A percentile compares a stretch with the other conserved stretches of the same genome.
These are phyloP conservation scores for Debaryomyces subglobosus DNA, from an alignment of 1,139 yeast genomes.

Conservation along the genomic window DNA sequence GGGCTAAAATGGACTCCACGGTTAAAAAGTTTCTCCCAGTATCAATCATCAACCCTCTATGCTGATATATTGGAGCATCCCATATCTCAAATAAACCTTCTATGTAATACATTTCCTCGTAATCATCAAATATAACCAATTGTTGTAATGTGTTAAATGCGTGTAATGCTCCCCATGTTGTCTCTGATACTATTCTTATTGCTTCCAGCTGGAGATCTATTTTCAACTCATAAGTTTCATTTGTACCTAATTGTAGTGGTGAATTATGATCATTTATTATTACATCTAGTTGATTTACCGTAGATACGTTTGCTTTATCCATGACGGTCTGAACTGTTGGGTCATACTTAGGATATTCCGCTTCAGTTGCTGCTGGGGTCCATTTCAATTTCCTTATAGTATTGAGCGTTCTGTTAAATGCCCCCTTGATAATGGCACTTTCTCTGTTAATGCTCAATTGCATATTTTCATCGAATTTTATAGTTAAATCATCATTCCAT, in stretches of 20 bases:
- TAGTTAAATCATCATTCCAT: background rate
- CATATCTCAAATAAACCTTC: conserved; percentile 39
- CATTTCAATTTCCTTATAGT: conserved; percentile 25
- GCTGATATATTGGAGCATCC: conserved; percentile 46
- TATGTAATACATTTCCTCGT: conserved; percentile 23
- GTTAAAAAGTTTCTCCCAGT: conserved; percentile 45
- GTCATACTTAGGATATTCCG: conserved; percentile 16
- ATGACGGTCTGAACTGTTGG: conserved; percentile 7
- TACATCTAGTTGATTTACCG: conserved; percentile 13
- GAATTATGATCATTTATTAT: conserved; percentile 28
- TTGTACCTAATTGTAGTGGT: conserved; percentile 42
- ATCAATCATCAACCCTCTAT: conserved; percentile 51
- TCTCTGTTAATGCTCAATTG: background rate
- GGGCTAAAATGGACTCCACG: conserved; percentile 33
- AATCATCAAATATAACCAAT: conserved; percentile 32
- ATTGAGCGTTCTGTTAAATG: conserved; percentile 5
- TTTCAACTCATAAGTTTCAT: conserved; percentile 41
- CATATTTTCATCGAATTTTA: background rate
- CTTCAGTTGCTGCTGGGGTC: conserved; percentile 32
- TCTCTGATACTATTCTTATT: conserved; percentile 33
- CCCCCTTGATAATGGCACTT: background rate
- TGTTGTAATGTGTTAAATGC: conserved; percentile 51
- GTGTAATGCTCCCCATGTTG: conserved; percentile 51
- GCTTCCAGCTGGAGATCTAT: conserved; percentile 13
- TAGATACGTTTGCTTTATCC: background rate